Evolutionary conservation across 106 monocot genomes (phyloP), one percentile per base, ranked within the genome.

Genomic region (Allium fistulosum): DNA sequence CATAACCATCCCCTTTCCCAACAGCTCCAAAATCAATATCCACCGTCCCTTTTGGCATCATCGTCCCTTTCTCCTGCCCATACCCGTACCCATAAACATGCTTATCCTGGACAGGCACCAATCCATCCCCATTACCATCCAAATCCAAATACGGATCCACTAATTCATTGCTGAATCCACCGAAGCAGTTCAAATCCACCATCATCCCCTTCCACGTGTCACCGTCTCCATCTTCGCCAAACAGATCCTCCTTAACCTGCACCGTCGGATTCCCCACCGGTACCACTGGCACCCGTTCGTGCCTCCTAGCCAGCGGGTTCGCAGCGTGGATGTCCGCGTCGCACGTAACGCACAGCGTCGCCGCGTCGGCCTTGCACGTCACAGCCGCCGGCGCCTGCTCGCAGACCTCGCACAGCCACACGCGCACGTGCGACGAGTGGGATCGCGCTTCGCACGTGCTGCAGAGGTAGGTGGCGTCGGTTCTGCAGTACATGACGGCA

Each of bases 301-400:
- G 87, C 59, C 90, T 80, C 55, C 79, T 60, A 6, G 90, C 83
- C 49, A 89, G 80, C 26, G 82, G 79, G 72, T 89, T 89, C 26
- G 85, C 85, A 14, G 79, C 74, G 82, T 87, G 82, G 70, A 91
- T 80, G 71, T 84, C 87, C 62, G 81, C 68, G 80, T 86, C 89
- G 71, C 89, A 90, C 9, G 76, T 17, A 65, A 59, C 70, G 72
- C 89, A 90, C 63, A 86, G 83, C 11, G 78, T 82, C 6, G 90
- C 90, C 7, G 86, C 83, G 74, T 90, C 90, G 15, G 86, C 90
- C 78, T 81, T 83, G 86, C 86, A 85, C 15, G 80, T 83, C 73
- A 90, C 77, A 8, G 66, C 60, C 14, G 89, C 89, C 14, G 85
- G 82, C 5, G 80, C 77, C n/a, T 71, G 76, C 71, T 80, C 86